A percentile compares a stretch with the other conserved stretches of the same genome.
Conservation (phyloP, 2,329 filamentous ascomycete species). For the Davidsoniella australis region DNA sequence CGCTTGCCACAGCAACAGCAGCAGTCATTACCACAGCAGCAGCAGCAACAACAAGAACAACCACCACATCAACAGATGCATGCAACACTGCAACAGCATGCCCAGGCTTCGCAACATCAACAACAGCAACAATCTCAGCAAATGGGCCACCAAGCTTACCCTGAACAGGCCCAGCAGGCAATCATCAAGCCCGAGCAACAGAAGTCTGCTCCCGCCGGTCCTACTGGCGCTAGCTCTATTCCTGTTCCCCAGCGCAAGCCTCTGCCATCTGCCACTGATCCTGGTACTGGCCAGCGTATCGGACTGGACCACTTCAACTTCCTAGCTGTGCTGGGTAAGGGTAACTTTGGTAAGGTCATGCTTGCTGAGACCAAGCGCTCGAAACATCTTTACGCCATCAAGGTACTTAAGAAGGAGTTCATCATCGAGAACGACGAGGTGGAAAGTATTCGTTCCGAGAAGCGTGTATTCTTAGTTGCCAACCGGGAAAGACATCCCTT, state of each 20-base stretch:
- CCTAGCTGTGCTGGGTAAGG: slow-evolving; percentile 91
- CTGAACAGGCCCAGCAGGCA: slow-evolving; percentile 19
- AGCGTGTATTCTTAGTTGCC: slow-evolving; percentile 89
- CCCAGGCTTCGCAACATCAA: not conserved
- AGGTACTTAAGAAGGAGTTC: slow-evolving; percentile 98
- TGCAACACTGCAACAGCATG: slow-evolving; percentile 20
- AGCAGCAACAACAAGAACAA: slow-evolving; percentile 23
- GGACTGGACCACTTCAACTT: slow-evolving; percentile 99
- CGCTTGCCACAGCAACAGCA: slow-evolving; percentile 21
- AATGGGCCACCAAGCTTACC: slow-evolving; percentile 21
- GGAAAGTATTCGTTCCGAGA: slow-evolving; percentile 92
- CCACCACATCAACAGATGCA: slow-evolving; percentile 16
- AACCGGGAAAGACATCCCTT: slow-evolving; percentile 97
- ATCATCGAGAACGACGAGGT: slow-evolving; percentile 99
- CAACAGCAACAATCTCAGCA: slow-evolving; percentile 18
- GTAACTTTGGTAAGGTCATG: slow-evolving; percentile 99
- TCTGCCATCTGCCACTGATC: slow-evolving; percentile 52
- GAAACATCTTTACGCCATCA: slow-evolving; percentile 90
- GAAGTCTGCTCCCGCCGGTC: slow-evolving; percentile 17
- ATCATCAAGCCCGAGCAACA: slow-evolving; percentile 19
- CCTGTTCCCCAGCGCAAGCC: slow-evolving; percentile 30
- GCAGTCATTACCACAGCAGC: slow-evolving; percentile 17
- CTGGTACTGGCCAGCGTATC: slow-evolving; percentile 67
- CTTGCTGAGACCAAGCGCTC: slow-evolving; percentile 88
- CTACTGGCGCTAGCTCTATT: slow-evolving; percentile 14